Percentiles rank a stretch among this genome's conserved stretches.
These are phyloP conservation scores for Atkinsonella texensis DNA, from an alignment of 2,329 filamentous ascomycete species.

Conservation along the genomic window DNA sequence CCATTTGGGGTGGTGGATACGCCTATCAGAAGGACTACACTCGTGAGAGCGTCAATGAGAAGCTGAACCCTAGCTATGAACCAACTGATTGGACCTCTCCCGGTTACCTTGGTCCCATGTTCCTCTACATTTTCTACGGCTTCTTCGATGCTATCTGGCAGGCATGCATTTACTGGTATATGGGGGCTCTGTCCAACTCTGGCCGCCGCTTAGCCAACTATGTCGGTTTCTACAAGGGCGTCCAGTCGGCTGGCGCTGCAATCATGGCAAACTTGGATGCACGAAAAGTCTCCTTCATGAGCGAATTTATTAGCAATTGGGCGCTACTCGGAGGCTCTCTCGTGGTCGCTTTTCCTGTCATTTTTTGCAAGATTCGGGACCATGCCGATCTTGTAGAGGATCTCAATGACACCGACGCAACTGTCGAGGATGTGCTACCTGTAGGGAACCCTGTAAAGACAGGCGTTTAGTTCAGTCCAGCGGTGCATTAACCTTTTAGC, in stretches of 20 bases:
- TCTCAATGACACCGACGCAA: constrained; percentile 76
- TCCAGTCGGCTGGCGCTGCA: constrained; percentile 63
- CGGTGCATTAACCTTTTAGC: no score
- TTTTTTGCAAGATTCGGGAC: constrained; percentile 69
- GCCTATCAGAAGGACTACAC: constrained; percentile 53
- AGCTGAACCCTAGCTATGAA: constrained; percentile 15
- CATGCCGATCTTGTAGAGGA: constrained; percentile 74
- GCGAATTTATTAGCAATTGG: constrained; percentile 63
- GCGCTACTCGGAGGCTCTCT: constrained; percentile 62
- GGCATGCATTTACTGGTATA: constrained; percentile 87
- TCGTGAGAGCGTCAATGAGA: constrained; percentile 23
- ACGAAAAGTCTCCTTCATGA: constrained; percentile 44
- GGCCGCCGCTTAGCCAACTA: constrained; percentile 85
- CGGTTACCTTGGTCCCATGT: constrained; percentile 60
- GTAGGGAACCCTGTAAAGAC: constrained; percentile 1
- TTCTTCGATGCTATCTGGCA: constrained; percentile 88
- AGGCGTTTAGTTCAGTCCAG: neutral
- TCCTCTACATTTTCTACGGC: constrained; percentile 83
- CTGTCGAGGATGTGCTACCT: constrained; percentile 51
- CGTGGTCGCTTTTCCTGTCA: constrained; percentile 64
- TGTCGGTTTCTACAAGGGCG: constrained; percentile 66
- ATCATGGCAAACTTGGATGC: constrained; percentile 27
- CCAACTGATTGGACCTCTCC: constrained; percentile 51
- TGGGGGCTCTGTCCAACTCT: constrained; percentile 89
- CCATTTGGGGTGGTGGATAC: constrained; percentile 73